A percentile compares a stretch with the other conserved stretches of the same genome.
These are phyloP conservation scores for Aphanomyces stellatus DNA, from an alignment of 352 stramenopile genomes.

Conservation along the genomic window DNA sequence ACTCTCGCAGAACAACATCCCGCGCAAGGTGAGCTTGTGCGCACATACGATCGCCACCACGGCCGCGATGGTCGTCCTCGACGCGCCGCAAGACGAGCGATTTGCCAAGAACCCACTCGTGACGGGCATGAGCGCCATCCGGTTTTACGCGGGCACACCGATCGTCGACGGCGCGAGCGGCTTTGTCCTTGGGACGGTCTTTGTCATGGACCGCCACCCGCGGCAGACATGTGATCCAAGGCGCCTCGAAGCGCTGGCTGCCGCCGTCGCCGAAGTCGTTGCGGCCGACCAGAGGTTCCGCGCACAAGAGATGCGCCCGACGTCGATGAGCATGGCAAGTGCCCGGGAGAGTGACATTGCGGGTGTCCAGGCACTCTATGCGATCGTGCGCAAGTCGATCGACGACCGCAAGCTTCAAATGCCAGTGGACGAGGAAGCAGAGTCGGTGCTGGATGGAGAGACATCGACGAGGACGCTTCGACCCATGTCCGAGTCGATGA, in stretches of 20 bases:
- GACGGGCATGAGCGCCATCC: constrained; percentile 71
- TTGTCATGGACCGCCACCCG: constrained; percentile 5
- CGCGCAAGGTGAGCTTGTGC: background rate
- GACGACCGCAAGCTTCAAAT: too few species aligned
- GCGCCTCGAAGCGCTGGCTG: background rate
- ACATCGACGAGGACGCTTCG: too few species aligned
- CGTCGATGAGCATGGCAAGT: background rate
- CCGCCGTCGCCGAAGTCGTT: background rate
- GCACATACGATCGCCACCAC: background rate
- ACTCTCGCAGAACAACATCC: background rate
- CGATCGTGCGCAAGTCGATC: background rate
- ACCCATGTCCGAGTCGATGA: too few species aligned
- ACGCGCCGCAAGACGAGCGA: constrained; percentile 50
- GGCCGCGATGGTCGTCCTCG: background rate
- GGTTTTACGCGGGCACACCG: background rate
- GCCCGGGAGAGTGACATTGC: background rate
- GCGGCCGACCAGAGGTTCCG: background rate
- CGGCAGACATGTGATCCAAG: background rate
- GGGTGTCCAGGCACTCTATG: background rate
- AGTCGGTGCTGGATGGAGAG: too few species aligned
- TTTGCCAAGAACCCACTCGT: constrained; percentile 82
- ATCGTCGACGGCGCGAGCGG: background rate
- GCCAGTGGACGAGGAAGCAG: too few species aligned
- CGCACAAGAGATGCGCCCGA: background rate
- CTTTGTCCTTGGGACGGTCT: background rate